Base-by-base conservation (phyloP, 805 yeast genomes). In the Kluyveromyces lactis region DNA sequence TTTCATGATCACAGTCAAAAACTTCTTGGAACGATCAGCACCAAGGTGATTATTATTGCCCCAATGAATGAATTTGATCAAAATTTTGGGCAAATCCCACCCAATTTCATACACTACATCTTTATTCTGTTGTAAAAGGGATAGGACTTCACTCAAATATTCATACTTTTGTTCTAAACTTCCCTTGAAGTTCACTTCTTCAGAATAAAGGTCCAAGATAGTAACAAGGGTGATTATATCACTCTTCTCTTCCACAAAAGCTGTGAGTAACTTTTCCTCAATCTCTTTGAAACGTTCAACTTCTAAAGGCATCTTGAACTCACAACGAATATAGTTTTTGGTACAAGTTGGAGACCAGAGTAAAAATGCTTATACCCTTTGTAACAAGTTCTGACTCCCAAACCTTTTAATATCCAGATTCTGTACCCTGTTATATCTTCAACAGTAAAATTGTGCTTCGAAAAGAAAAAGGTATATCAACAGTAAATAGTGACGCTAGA, bases 21-120 rank as follows among this genome's bases (percentile, higher is more conserved):
- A 44, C 4, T 51, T 37, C 19, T 47, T 51, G 3, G 44, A 19
- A 34, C 62, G 51, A 36, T 61, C 49, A 35, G 42, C 54, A 3
- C 31, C 30, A 21, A 33, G 44, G 50, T 62, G 41, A 53, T 63
- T 44, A 64, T 77, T 50, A 11, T 60, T 61, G 6, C 53, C 39
- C 9, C 43, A 43, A 18, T 64, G 64, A n/a, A 81, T 55, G 55
- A 71, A 83, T 8, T 68, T 67, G 33, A 86, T 51, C 5, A 89
- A 48, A 37, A 84, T 60, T 24, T 70, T 71, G 1, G 95, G 95
- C n/a, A 89, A 55, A 58, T 89, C 97, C 97, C 97, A 89, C 2
- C 95, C 95, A 44, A 87, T 76, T 48, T 80, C 82, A 32, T 71
- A 67, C 0, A 78, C 66, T 23, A 86, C 59, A 9, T 69, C 70